Conservation (phyloP, 75 land plant species). For the Adiantum capillusveneris region DNA sequence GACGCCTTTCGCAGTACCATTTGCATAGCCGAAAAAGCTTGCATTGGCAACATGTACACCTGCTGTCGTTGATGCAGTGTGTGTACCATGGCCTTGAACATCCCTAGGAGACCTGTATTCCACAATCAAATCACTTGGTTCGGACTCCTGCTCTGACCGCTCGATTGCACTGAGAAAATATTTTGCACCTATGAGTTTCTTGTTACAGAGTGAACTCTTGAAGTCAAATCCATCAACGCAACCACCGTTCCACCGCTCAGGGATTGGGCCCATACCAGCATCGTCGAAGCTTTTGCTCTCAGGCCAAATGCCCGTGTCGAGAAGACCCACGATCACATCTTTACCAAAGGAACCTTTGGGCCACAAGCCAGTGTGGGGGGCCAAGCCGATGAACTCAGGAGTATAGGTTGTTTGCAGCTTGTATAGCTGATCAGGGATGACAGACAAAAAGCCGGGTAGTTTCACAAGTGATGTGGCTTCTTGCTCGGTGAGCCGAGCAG, state of each 20-base stretch:
- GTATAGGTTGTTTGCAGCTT: not conserved
- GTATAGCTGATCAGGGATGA: not conserved
- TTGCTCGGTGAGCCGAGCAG: constrained; percentile 9
- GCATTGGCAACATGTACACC: constrained; percentile 20
- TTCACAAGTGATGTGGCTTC: not conserved
- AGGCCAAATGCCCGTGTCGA: constrained; percentile 50
- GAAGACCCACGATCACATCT: constrained; percentile 45
- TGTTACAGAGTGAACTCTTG: constrained; percentile 16
- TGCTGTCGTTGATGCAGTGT: constrained; percentile 14
- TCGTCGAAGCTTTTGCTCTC: constrained; percentile 56
- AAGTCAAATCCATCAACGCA: constrained; percentile 16
- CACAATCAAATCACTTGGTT: no score
- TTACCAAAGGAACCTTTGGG: not conserved
- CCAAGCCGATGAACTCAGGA: not conserved
- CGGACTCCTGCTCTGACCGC: constrained; percentile 5
- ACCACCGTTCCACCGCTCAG: constrained; percentile 22
- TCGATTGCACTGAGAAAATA: not conserved
- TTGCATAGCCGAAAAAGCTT: constrained; percentile 27
- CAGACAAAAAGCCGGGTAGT: not conserved
- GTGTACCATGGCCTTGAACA: constrained; percentile 11
- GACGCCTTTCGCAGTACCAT: constrained; percentile 28
- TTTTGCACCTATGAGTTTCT: constrained; percentile 16
- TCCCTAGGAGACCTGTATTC: constrained; percentile 8
- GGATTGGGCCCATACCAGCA: constrained; percentile 37
- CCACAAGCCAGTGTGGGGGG: not conserved